Evolutionary conservation across 768 basidiomycete genomes (phyloP).

Genomic region (Trametes cingulata): DNA sequence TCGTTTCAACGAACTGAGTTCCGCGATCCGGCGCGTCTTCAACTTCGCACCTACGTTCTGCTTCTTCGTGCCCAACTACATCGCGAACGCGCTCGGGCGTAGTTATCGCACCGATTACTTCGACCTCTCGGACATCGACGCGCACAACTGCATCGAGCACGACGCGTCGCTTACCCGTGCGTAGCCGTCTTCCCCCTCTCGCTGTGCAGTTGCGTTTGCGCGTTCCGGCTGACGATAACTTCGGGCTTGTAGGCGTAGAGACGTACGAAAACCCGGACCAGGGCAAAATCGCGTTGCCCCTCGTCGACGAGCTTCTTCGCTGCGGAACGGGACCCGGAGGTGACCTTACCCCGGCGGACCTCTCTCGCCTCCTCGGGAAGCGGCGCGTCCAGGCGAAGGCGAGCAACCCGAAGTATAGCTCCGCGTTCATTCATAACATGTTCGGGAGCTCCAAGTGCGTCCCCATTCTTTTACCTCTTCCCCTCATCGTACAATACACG

Average conservation of each 20-base stretch:
- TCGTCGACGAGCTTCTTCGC: constrained; percentile 57
- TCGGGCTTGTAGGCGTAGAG: constrained; percentile 51
- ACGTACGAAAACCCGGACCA: constrained; percentile 50
- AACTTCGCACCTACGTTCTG: constrained; percentile 74
- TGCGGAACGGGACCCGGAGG: constrained; percentile 56
- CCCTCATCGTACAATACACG: not conserved
- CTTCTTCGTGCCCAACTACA: constrained; percentile 61
- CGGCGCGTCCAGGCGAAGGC: constrained; percentile 58
- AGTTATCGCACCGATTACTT: constrained; percentile 58
- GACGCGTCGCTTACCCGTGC: constrained; percentile 62
- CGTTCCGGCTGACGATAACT: too few species aligned
- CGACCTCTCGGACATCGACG: constrained; percentile 64
- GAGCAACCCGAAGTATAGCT: constrained; percentile 58
- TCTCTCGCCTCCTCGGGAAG: constrained; percentile 57
- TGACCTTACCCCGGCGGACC: constrained; percentile 54
- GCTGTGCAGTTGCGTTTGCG: too few species aligned
- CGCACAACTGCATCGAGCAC: constrained; percentile 79
- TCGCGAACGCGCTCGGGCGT: constrained; percentile 57
- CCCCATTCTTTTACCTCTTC: not conserved
- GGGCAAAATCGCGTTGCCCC: constrained; percentile 44
- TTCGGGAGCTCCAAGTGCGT: constrained; percentile 71
- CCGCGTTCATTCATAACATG: constrained; percentile 51
- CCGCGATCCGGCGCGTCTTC: constrained; percentile 53
- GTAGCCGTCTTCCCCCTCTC: constrained; percentile 25
- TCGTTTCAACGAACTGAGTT: constrained; percentile 51